Conservation (phyloP, 495 filamentous ascomycete species). For the Aspergillus sclerotiicarbonarius region DNA sequence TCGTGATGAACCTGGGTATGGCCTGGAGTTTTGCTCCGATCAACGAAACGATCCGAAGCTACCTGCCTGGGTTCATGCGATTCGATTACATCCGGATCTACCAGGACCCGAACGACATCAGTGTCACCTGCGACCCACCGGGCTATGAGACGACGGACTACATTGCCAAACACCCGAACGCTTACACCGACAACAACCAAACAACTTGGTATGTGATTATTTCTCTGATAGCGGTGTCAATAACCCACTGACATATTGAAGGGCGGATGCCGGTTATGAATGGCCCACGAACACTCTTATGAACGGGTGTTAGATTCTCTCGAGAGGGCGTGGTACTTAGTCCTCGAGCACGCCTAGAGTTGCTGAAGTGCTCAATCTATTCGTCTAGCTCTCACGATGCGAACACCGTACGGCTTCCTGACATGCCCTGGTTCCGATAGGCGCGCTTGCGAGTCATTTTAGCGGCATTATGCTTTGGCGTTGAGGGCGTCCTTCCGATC, state of each 20-base stretch:
- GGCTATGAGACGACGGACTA: slow-evolving; percentile 70
- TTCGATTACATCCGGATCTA: slow-evolving; percentile 77
- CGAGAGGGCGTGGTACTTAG: neutral
- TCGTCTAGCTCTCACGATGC: slow-evolving; percentile 7
- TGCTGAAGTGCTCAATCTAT: neutral
- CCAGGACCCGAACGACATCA: slow-evolving; percentile 57
- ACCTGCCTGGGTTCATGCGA: slow-evolving; percentile 67
- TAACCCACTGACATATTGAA: slow-evolving; percentile 18
- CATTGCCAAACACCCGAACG: slow-evolving; percentile 60
- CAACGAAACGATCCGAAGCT: slow-evolving; percentile 50
- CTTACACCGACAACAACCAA: slow-evolving; percentile 65
- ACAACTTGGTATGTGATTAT: slow-evolving; percentile 45
- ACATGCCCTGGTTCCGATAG: neutral
- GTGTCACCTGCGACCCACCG: slow-evolving; percentile 69
- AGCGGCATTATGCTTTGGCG: slow-evolving; percentile 39
- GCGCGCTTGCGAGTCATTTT: slow-evolving; percentile 22
- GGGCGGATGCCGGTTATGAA: slow-evolving; percentile 39
- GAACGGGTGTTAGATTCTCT: slow-evolving; percentile 33
- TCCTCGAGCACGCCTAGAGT: neutral
- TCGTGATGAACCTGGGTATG: slow-evolving; percentile 75
- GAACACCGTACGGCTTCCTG: neutral
- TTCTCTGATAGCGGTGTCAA: slow-evolving; percentile 3
- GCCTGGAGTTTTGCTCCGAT: slow-evolving; percentile 63
- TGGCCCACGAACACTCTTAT: slow-evolving; percentile 52
- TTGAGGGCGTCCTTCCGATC: slow-evolving; percentile 12